These are phyloP conservation scores for Leccinum huronense DNA, from an alignment of 1,284 basidiomycete genomes.

Conservation along the genomic window DNA sequence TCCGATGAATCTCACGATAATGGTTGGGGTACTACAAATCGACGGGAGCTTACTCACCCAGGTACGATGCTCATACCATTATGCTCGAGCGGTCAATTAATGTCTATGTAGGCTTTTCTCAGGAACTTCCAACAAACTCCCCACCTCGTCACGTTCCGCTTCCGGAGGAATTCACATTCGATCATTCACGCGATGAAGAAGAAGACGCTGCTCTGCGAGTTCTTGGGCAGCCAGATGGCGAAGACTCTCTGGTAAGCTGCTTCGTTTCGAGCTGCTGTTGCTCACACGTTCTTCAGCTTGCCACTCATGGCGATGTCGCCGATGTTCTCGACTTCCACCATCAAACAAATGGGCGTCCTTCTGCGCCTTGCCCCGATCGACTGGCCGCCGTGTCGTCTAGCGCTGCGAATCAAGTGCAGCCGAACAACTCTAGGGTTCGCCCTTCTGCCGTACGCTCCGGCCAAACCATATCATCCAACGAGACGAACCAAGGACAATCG, in stretches of 20 bases:
- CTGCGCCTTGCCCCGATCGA: not conserved
- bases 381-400: not conserved
- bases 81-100: not conserved
- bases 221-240: not conserved
- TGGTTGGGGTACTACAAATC: not conserved
- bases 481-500: not conserved
- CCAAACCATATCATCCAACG: not conserved
- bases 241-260: not conserved
- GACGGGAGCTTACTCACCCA: not conserved
- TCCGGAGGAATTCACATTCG: not conserved
- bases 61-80: not conserved
- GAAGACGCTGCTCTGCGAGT: not conserved
- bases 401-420: not conserved
- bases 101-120: not conserved
- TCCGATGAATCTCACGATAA: not conserved
- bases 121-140: not conserved
- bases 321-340: not conserved
- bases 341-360: not conserved
- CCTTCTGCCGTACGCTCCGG: not conserved
- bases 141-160: not conserved
- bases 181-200: not conserved
- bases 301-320: not conserved
- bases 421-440: not conserved
- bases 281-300: not conserved
- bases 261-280: not conserved